Base-by-base conservation (phyloP, 2,329 filamentous ascomycete genomes). In the Phymatotrichopsis omnivora region DNA sequence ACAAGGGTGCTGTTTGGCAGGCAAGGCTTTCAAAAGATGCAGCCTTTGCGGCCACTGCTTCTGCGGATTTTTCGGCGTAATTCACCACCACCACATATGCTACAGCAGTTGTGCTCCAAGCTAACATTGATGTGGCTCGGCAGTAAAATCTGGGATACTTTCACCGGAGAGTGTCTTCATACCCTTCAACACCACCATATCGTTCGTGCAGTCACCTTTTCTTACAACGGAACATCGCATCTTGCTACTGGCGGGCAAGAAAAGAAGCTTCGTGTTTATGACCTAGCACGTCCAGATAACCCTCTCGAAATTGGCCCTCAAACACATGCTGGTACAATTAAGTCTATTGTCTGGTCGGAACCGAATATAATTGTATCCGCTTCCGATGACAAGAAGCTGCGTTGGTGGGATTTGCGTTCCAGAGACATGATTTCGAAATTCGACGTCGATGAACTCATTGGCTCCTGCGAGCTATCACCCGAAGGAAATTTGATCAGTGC, bases 1-100 rank as follows among this genome's bases (percentile, higher is more conserved):
- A 98, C 70, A 96, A 98, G 67, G 91, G 91, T 53, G 91, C 91
- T 28, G 89, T 96, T 49, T 98, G 91, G 86, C 87, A 95, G 68
- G 85, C 87, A 42, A 78, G 87, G 58, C 73, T 98, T 27, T 94
- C 86, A 42, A 79, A 84, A 16, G 86, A 96, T 66, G 85, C 86
- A 31, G 78, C 77, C 20, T 80, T 86, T 36, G 89, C 91, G 46
- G 91, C 87, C 7, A 96, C 93, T 25, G 91, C 85, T 35, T 93
- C 87, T 38, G 91, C 91, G 39, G 91, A 98, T 64, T 98, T 98
- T 64, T 91, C 85, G 46, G 85, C 85, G 82, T 87, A 71, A 61
- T 80, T 67, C 38, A 33, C 30, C 33, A 45, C 25, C 22, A 45
- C n/a, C n/a, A n/a, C n/a, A n/a, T n/a, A n/a, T n/a, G n/a, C n/a